phyloP scores from a whole-genome alignment of 352 stramenopile species.

The Phytophthora pini region DNA sequence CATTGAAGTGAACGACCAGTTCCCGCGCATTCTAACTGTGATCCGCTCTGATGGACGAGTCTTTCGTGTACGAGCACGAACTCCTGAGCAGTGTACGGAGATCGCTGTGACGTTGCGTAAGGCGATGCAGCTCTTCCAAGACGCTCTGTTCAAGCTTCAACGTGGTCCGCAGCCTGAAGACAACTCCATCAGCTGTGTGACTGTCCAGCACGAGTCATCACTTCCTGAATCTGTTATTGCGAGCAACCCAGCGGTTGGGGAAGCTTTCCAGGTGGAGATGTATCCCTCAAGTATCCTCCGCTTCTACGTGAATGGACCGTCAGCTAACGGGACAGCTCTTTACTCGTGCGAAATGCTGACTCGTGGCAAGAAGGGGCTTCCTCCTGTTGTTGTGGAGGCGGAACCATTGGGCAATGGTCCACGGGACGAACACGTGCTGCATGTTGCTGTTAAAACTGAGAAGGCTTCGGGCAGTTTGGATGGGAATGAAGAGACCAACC shows the following conservation, averaged over 20 bases:
- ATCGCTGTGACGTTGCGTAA: conserved; percentile 56
- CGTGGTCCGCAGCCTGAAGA: conserved; percentile 69
- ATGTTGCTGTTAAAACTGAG: conserved; percentile 49
- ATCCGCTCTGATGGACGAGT: conserved; percentile 79
- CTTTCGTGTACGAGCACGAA: conserved; percentile 74
- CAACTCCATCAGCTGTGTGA: conserved; percentile 76
- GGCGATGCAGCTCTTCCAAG: conserved; percentile 75
- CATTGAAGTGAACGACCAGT: conserved; percentile 77
- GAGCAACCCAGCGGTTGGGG: conserved; percentile 53
- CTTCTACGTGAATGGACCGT: conserved; percentile 72
- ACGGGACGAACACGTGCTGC: conserved; percentile 47
- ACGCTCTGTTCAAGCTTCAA: conserved; percentile 74
- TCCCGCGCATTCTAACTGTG: conserved; percentile 71
- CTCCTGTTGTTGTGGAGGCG: conserved; percentile 48
- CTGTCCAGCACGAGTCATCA: conserved; percentile 74
- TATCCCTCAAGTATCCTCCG: conserved; percentile 77
- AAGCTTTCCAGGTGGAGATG: conserved; percentile 67
- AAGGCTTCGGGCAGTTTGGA: conserved; percentile 25
- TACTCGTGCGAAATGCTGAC: conserved; percentile 67
- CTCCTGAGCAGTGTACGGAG: conserved; percentile 67
- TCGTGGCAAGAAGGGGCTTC: conserved; percentile 24
- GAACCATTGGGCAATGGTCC: conserved; percentile 47
- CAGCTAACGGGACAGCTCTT: conserved; percentile 60
- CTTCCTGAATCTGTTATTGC: conserved; percentile 63
- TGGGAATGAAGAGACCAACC: conserved; percentile 35